These are phyloP conservation scores for Xanthoceras sorbifolium DNA, from an alignment of 345 rosid genomes.

Conservation along the genomic window DNA sequence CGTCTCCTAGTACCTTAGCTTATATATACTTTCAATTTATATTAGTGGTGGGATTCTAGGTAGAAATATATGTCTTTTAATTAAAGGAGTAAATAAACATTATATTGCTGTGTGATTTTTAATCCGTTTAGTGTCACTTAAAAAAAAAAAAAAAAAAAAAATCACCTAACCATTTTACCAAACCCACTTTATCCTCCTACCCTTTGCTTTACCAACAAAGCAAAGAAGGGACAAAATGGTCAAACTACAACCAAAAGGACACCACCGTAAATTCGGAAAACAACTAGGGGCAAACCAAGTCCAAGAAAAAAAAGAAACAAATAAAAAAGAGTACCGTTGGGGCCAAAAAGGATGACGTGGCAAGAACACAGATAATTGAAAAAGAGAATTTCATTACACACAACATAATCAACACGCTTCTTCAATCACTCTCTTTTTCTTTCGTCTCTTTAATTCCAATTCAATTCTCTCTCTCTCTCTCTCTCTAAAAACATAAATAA, in stretches of 20 bases:
- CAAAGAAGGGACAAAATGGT: background rate
- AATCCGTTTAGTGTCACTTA: too few species aligned
- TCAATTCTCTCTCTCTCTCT: background rate
- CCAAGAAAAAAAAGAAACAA: background rate
- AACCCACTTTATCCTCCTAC: background rate
- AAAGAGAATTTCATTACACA: background rate
- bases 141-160: too few species aligned
- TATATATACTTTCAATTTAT: too few species aligned
- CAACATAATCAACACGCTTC: background rate
- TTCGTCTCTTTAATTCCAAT: background rate
- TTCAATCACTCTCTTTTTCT: background rate
- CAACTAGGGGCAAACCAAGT: background rate
- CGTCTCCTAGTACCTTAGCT: too few species aligned
- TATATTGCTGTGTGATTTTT: too few species aligned
- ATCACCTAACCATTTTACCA: background rate
- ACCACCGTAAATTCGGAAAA: background rate
- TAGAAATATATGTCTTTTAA: too few species aligned
- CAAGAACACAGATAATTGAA: background rate
- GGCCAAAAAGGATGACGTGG: constrained; percentile 10
- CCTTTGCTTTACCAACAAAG: background rate
- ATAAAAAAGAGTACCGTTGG: constrained; percentile 6
- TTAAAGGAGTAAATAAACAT: too few species aligned
- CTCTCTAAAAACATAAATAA: background rate
- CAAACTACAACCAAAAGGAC: background rate
- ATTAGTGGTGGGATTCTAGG: too few species aligned